These are phyloP conservation scores for Waitea zeae DNA, from an alignment of 1,284 basidiomycete species.

Conservation along the genomic window DNA sequence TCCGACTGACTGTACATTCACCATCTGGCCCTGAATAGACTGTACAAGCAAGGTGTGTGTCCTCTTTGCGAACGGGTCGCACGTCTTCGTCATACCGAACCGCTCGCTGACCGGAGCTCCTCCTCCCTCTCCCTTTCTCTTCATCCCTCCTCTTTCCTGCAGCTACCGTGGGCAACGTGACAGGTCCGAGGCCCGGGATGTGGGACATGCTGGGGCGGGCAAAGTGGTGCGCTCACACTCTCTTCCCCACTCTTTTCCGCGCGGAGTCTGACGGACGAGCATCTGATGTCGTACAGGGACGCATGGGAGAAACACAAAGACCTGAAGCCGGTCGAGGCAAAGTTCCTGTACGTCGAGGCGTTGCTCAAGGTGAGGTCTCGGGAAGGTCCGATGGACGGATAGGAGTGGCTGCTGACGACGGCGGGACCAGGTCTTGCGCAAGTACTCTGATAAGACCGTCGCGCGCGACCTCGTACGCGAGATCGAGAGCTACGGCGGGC, in stretches of 20 bases:
- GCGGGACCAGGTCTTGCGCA: constrained; percentile 71
- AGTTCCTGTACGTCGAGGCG: constrained; percentile 80
- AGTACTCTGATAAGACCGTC: constrained; percentile 69
- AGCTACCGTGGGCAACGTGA: constrained; percentile 85
- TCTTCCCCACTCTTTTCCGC: constrained; percentile 10
- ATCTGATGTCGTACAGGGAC: constrained; percentile 68
- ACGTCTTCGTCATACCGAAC: no score
- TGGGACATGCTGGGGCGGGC: constrained; percentile 89
- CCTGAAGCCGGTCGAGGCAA: constrained; percentile 64
- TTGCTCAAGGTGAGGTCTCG: constrained; percentile 71
- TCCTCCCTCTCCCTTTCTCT: neutral
- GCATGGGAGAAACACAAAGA: constrained; percentile 90
- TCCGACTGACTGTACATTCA: constrained; percentile 3
- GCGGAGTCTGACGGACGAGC: constrained; percentile 10
- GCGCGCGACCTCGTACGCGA: constrained; percentile 67
- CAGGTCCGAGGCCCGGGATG: constrained; percentile 64
- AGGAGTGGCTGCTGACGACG: neutral
- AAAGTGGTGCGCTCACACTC: constrained; percentile 53
- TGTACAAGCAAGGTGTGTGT: constrained; percentile 80
- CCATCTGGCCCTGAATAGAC: constrained; percentile 22
- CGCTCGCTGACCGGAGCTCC: no score
- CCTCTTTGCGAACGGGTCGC: constrained; percentile 3
- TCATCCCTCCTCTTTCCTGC: constrained; percentile 8
- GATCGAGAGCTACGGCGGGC: constrained; percentile 63
- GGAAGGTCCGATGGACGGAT: constrained; percentile 6